Base-by-base conservation (phyloP, 2,329 filamentous ascomycete species). In the Sodiomyces alkalinus region DNA sequence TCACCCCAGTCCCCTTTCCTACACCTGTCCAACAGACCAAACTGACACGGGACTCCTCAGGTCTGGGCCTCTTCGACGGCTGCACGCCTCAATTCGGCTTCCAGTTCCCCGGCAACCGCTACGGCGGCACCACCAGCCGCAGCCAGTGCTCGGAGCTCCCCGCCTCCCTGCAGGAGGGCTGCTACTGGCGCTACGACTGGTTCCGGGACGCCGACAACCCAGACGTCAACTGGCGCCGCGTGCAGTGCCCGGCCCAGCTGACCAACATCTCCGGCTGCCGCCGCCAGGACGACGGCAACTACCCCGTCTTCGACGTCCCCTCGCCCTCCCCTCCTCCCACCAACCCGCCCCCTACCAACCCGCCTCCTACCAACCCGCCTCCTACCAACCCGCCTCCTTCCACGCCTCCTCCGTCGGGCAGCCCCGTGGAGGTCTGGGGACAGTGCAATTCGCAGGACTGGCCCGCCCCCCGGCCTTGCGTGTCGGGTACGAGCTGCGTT, bases 181-280 rank as follows among this genome's bases (percentile, higher is more conserved):
- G 70, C 51, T 52, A 62, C 44, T 76, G 68, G 64, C 65, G 69
- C 34, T 75, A 72, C 42, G 64, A 73, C 52, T 75, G 68, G 68
- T 72, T 74, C 49, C 42, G 56, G 37, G 60, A 62, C 36, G 58
- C 66, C 25, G 63, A 72, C 44, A 73, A 72, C 50, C 67, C 68
- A 4, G 42, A 40, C 19, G 60, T 74, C 32, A 53, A 48, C 28
- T 74, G 66, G 47, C 51, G 58, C 46, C 56, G 65, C 46, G 66
- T 74, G 8, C 53, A 58, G 37, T 72, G 67, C 46, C 67, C 66
- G 7, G 47, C 54, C 19, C 58, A 49, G 19, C 39, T 73, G 31
- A 60, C 51, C 17, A 45, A 47, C 31, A 47, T 53, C 31, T 48
- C 46, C n/a, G 51, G 51, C 22, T 57, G 53, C 35, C 17, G 21